Evolutionary conservation across 106 monocot genomes (phyloP).

Genomic region (Chionographis japonica): DNA sequence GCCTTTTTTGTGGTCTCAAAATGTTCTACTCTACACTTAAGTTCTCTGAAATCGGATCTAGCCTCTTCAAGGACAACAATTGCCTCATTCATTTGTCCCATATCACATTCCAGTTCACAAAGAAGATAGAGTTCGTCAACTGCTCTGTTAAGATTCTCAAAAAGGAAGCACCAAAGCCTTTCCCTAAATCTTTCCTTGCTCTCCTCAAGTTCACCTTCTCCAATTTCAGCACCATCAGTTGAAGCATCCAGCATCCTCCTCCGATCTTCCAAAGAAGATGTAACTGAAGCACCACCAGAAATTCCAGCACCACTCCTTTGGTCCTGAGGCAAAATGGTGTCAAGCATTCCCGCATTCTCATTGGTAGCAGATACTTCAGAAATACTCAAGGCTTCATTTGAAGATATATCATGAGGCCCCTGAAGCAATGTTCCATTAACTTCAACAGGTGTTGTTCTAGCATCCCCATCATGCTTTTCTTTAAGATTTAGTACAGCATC

Average conservation of each 20-base stretch:
- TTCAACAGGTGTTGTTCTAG: slow-evolving; percentile 9
- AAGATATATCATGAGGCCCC: slow-evolving; percentile 6
- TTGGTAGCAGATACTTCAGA: slow-evolving; percentile 12
- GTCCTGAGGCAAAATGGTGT: slow-evolving; percentile 10
- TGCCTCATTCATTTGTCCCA: slow-evolving; percentile 91
- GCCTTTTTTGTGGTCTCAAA: slow-evolving; percentile 64
- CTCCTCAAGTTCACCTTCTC: slow-evolving; percentile 50
- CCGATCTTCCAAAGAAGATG: slow-evolving; percentile 4
- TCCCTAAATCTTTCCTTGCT: slow-evolving; percentile 97
- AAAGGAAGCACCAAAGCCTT: slow-evolving; percentile 97
- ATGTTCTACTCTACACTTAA: slow-evolving; percentile 75
- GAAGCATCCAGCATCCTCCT: slow-evolving; percentile 7
- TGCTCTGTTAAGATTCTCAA: slow-evolving; percentile 94
- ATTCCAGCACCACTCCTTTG: background rate
- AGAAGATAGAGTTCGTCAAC: slow-evolving; percentile 97
- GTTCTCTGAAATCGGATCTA: slow-evolving; percentile 82
- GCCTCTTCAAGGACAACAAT: slow-evolving; percentile 93
- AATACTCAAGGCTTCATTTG: slow-evolving; percentile 11
- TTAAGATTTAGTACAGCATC: slow-evolving; percentile 19
- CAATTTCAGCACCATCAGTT: slow-evolving; percentile 20
- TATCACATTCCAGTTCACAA: slow-evolving; percentile 95
- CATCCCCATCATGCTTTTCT: slow-evolving; percentile 2
- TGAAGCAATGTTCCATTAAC: background rate
- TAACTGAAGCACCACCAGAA: slow-evolving; percentile 18
- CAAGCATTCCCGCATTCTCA: background rate